A percentile compares a stretch with the other conserved stretches of the same genome.
These are phyloP conservation scores for Ottelia alismoides DNA, from an alignment of 106 monocot genomes.

Conservation along the genomic window DNA sequence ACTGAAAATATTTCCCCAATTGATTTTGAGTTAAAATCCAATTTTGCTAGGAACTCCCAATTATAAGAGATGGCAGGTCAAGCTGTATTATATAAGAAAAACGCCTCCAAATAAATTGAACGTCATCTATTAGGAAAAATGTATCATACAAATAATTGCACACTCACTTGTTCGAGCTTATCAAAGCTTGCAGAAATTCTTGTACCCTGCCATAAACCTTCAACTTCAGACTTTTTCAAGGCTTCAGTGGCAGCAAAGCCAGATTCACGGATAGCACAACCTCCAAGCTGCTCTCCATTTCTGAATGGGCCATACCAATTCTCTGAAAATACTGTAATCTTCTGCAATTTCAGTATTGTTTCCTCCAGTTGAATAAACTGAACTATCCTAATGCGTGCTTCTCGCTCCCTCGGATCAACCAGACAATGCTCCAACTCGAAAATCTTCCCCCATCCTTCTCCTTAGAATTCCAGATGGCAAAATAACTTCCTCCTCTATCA, in stretches of 20 bases:
- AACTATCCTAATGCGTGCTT: slow-evolving; percentile 48
- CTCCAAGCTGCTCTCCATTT: slow-evolving; percentile 80
- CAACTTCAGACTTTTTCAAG: slow-evolving; percentile 32
- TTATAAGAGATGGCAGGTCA: too few relatives aligned
- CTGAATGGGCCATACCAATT: slow-evolving; percentile 86
- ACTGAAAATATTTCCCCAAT: too few relatives aligned
- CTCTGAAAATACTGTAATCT: slow-evolving; percentile 64
- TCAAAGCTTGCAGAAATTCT: slow-evolving; percentile 18
- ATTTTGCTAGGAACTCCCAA: too few relatives aligned
- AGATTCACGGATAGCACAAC: slow-evolving; percentile 68
- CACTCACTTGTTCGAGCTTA: slow-evolving; percentile 15
- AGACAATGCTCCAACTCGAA: slow-evolving; percentile 81
- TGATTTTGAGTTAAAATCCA: too few relatives aligned
- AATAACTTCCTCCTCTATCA: slow-evolving; percentile 36
- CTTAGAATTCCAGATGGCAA: slow-evolving; percentile 40
- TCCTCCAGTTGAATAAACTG: slow-evolving; percentile 28
- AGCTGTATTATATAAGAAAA: too few relatives aligned
- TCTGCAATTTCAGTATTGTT: slow-evolving; percentile 29
- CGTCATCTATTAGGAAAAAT: too few relatives aligned
- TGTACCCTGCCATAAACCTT: slow-evolving; percentile 41
- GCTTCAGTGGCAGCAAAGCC: slow-evolving; percentile 41
- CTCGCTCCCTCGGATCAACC: slow-evolving; percentile 39
- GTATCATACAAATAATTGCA: slow-evolving; percentile 2
- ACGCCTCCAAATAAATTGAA: too few relatives aligned
- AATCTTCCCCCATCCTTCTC: slow-evolving; percentile 7